phyloP scores from a whole-genome alignment of 805 yeast genomes.

The Metschnikowia corniflorae region DNA sequence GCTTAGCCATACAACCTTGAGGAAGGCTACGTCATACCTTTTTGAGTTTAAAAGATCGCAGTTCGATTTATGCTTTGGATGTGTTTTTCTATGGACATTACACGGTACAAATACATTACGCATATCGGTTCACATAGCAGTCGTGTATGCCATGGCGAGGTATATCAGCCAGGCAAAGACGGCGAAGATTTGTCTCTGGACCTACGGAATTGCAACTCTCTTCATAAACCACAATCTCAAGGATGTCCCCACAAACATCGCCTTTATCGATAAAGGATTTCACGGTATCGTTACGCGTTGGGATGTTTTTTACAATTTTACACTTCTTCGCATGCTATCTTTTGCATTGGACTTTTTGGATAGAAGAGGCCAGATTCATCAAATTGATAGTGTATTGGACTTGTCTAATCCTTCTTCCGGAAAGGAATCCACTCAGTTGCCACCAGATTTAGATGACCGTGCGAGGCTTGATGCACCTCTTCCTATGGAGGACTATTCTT shows the following conservation, averaged over 20 bases:
- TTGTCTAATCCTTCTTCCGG: slow-evolving; percentile 2
- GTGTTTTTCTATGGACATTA: slow-evolving; percentile 61
- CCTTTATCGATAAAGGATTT: slow-evolving; percentile 55
- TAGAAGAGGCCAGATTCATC: slow-evolving; percentile 16
- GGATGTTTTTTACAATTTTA: slow-evolving; percentile 95
- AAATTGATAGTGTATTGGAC: background rate
- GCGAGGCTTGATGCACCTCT: slow-evolving; percentile 64
- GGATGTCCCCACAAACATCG: slow-evolving; percentile 51
- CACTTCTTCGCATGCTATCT: slow-evolving; percentile 78
- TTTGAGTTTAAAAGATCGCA: slow-evolving; percentile 37
- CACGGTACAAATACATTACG: slow-evolving; percentile 77
- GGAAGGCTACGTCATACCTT: slow-evolving; percentile 31
- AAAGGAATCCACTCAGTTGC: slow-evolving; percentile 2
- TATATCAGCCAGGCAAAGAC: slow-evolving; percentile 26
- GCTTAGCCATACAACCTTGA: slow-evolving; percentile 48
- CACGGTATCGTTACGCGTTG: slow-evolving; percentile 82
- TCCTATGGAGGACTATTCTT: slow-evolving; percentile 55
- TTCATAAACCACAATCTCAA: slow-evolving; percentile 73
- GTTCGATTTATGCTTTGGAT: slow-evolving; percentile 76
- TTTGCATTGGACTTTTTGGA: slow-evolving; percentile 73
- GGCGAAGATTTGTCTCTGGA: slow-evolving; percentile 59
- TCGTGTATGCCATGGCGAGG: slow-evolving; percentile 52
- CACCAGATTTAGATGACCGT: slow-evolving; percentile 47
- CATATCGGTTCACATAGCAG: slow-evolving; percentile 53
- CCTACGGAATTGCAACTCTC: slow-evolving; percentile 71